A percentile compares a stretch with the other conserved stretches of the same genome.
Evolutionary conservation across 2,329 filamentous ascomycete species (phyloP).

Genomic region (Pseudogymnoascus sp.): DNA sequence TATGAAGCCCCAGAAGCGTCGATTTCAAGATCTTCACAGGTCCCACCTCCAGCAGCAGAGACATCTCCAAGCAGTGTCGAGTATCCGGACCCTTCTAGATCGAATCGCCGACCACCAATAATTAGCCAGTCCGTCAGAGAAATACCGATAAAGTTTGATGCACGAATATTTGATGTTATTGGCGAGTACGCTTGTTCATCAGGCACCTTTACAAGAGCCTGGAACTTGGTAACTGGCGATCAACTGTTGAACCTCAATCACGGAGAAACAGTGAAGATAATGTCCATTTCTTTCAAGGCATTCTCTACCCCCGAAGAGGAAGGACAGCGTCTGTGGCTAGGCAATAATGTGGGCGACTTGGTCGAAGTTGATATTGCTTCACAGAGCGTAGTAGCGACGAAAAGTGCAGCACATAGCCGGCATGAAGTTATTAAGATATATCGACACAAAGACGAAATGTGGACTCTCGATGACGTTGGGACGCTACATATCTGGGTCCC

Average conservation of each 20-base stretch:
- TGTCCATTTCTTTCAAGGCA: constrained; percentile 79
- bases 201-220: constrained; percentile 78
- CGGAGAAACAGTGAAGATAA: constrained; percentile 75
- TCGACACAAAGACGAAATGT: constrained; percentile 80
- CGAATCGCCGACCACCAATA: constrained; percentile 77
- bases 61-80: constrained; percentile 30
- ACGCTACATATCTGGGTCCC: constrained; percentile 82
- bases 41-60: background rate
- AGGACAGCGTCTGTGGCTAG: constrained; percentile 77
- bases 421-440: constrained; percentile 78
- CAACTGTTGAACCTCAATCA: constrained; percentile 73
- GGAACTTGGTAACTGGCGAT: constrained; percentile 78
- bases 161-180: constrained; percentile 77
- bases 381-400: constrained; percentile 61
- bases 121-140: constrained; percentile 34
- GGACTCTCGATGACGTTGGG: constrained; percentile 87
- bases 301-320: constrained; percentile 70
- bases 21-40: background rate
- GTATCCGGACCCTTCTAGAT: constrained; percentile 76
- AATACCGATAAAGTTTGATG: constrained; percentile 76
- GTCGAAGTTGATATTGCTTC: constrained; percentile 78
- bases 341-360: constrained; percentile 79
- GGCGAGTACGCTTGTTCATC: constrained; percentile 82
- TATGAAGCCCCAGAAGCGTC: background rate
- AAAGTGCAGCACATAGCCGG: constrained; percentile 65